A percentile compares a stretch with the other conserved stretches of the same genome.
phyloP scores from a whole-genome alignment of 371 early-diverging fungal species.

The Caulochytrium protostelioides region DNA sequence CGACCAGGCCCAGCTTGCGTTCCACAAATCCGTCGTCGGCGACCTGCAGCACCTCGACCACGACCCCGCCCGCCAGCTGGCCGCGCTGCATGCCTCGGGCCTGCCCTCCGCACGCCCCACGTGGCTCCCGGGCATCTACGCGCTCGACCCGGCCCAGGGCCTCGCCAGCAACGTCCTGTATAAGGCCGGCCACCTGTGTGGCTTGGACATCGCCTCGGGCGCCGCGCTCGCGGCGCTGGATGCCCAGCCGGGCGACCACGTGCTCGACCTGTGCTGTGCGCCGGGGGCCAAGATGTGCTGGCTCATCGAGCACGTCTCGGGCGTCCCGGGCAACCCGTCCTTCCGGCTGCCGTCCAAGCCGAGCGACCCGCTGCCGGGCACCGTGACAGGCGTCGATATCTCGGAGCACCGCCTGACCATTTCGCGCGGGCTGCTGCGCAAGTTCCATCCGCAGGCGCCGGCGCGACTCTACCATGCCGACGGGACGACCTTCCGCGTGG shows the following conservation, averaged over 20 bases:
- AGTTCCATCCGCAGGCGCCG: constrained; percentile 34
- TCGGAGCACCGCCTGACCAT: constrained; percentile 46
- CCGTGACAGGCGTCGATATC: constrained; percentile 81
- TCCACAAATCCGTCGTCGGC: too few species aligned
- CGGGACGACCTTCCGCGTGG: constrained; percentile 52
- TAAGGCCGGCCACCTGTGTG: constrained; percentile 31
- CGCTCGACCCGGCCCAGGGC: too few species aligned
- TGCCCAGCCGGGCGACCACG: constrained; percentile 39
- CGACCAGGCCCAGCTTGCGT: too few species aligned
- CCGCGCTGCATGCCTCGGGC: too few species aligned
- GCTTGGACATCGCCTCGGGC: constrained; percentile 59
- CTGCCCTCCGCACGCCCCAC: too few species aligned
- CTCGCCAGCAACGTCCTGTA: too few species aligned
- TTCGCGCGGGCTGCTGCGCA: constrained; percentile 40
- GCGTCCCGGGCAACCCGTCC: too few species aligned
- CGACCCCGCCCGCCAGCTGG: too few species aligned
- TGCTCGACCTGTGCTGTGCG: constrained; percentile 48
- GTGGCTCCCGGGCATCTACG: too few species aligned
- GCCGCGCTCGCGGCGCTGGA: constrained; percentile 41
- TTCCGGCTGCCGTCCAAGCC: constrained; percentile 45
- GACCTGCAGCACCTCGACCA: too few species aligned
- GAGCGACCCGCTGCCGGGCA: constrained; percentile 24
- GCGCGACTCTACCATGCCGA: constrained; percentile 27
- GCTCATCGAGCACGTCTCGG: too few species aligned
- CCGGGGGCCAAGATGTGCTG: constrained; percentile 61